phyloP scores from a whole-genome alignment of 768 basidiomycete genomes.

The Coprinopsis sp. region DNA sequence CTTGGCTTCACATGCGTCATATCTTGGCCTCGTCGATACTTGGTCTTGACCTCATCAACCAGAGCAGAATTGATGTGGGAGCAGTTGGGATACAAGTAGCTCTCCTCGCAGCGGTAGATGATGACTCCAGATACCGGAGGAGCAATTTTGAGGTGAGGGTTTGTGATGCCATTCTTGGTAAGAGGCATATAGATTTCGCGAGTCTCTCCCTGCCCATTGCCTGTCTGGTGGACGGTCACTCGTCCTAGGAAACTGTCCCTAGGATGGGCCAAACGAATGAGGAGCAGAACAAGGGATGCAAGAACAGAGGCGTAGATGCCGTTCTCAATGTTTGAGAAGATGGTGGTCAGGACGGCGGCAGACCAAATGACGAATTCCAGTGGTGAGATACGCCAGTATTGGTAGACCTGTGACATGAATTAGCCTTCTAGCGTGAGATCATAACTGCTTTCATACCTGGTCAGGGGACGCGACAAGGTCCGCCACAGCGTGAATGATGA shows the following conservation, averaged over 20 bases:
- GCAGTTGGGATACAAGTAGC: conserved; percentile 80
- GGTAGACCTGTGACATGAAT: conserved; percentile 52
- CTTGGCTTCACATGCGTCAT: conserved; percentile 54
- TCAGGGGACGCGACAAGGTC: conserved; percentile 83
- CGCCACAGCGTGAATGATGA: conserved; percentile 92
- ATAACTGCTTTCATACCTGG: conserved; percentile 31
- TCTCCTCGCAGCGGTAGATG: conserved; percentile 90
- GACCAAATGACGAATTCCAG: conserved; percentile 87
- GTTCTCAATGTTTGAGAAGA: conserved; percentile 92
- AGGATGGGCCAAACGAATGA: conserved; percentile 84
- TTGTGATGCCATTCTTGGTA: conserved; percentile 52
- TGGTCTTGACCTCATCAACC: conserved; percentile 75
- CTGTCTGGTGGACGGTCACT: conserved; percentile 45
- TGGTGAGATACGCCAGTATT: conserved; percentile 92
- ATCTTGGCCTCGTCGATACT: conserved; percentile 75
- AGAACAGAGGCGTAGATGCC: conserved; percentile 86
- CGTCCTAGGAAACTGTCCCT: conserved; percentile 89
- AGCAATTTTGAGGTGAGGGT: conserved; percentile 64
- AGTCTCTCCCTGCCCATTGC: conserved; percentile 28
- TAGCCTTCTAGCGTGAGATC: neutral
- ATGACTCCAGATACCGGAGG: conserved; percentile 83
- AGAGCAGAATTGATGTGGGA: conserved; percentile 64
- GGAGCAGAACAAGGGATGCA: conserved; percentile 73
- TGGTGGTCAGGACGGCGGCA: conserved; percentile 81
- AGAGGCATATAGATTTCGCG: conserved; percentile 88